Evolutionary conservation across 345 rosid species (phyloP), one percentile per base, ranked within the genome.

Genomic region (Lepidium africanum): DNA sequence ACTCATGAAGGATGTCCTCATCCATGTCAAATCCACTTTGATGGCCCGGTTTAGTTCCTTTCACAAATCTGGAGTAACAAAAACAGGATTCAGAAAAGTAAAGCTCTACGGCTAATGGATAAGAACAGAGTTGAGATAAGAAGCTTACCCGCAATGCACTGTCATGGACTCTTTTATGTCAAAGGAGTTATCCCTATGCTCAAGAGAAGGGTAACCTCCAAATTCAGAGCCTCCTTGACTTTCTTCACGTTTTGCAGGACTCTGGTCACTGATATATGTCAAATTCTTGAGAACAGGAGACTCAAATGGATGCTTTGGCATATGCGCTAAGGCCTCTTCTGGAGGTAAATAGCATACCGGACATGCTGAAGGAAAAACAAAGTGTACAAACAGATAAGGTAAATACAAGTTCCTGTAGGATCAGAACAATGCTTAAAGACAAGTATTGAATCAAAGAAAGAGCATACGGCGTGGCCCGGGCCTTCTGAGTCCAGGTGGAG

Each of bases 201-300:
- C 75, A 46, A 92, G 76, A 76, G 96, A 81, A 72, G 96, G 96
- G 74, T 86, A 92, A 32, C 98, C 98, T 70, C 96, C 90, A 73
- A 90, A 92, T 6, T 83, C 86, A 48, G 96, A 92, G 68, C 93
- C 96, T 72, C 90, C 96, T 61, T 82, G 82, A 21, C 79, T 35
- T 36, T 79, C 76, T 78, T 82, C 89, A 67, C 10, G 65, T 73
- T 81, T 85, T 21, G 77, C 70, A 40, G 90, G 93, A 75, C 61
- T 78, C 78, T 83, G 83, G 7, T 86, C 83, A 35, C 63, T 76
- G 69, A 84, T 38, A 69, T 85, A 90, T n/a, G 86, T 80, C 83
- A 92, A 76, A 67, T 84, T 69, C 23, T 19, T 80, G 36, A 90
- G 81, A 33, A 87, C 79, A 0, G 90, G 85, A 49, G 91, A 86